Conservation (phyloP, 345 rosid species). For the Eucalyptus curtisii region DNA sequence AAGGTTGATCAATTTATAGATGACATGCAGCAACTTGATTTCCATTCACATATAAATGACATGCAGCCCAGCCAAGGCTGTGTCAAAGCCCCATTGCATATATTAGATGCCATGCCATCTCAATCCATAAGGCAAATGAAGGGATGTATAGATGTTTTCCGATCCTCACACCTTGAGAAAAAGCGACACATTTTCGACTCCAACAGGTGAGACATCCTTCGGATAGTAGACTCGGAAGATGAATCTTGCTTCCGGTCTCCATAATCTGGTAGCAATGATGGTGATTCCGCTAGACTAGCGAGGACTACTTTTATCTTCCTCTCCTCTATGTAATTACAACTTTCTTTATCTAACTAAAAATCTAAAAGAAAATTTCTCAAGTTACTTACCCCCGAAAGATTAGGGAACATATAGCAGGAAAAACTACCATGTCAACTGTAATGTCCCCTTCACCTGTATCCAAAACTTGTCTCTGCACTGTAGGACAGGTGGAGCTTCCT, state of each 20-base stretch:
- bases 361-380: not conserved
- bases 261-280: slow-evolving; percentile 13
- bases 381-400: not conserved
- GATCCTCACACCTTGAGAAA: slow-evolving; percentile 3
- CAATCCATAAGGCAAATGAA: not conserved
- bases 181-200: slow-evolving; percentile 31
- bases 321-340: slow-evolving; percentile 22
- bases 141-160: too few species aligned
- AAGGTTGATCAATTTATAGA: not conserved
- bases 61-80: accelerated
- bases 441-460: slow-evolving; percentile 32
- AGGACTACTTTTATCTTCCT: slow-evolving; percentile 32
- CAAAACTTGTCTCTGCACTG: slow-evolving; percentile 49
- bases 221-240: not conserved
- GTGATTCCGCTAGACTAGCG: slow-evolving; percentile 9
- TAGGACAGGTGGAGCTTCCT: slow-evolving; percentile 6
- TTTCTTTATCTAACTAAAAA: slow-evolving; percentile 19
- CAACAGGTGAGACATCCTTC: not conserved
- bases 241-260: slow-evolving; percentile 20
- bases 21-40: not conserved
- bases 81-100: accelerated
- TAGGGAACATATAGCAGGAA: not conserved
- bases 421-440: slow-evolving; percentile 15
- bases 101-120: not conserved
- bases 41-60: not conserved